These are phyloP conservation scores for Pseudogymnoascus sp. DNA, from an alignment of 2,329 filamentous ascomycete species.

Conservation along the genomic window DNA sequence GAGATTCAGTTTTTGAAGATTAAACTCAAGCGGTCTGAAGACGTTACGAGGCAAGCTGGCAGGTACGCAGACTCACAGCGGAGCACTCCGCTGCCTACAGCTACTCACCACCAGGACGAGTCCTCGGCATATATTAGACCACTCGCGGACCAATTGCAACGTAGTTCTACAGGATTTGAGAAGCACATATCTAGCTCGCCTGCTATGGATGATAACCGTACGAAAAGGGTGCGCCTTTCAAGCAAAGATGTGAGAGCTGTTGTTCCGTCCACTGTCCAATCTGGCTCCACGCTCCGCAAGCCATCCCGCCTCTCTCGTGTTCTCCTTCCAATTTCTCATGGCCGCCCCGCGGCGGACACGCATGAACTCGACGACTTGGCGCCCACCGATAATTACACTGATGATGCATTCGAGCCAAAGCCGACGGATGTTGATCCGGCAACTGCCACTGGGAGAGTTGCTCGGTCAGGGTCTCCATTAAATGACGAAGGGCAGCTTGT, in stretches of 20 bases:
- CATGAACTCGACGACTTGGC: background rate
- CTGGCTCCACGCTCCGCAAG: background rate
- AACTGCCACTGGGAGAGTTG: background rate
- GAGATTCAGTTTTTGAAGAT: conserved; percentile 18
- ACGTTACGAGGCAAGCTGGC: conserved; percentile 4
- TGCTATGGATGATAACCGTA: background rate
- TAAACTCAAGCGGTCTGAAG: conserved; percentile 15
- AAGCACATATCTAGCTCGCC: background rate
- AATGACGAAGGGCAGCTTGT: background rate
- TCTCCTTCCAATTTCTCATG: background rate
- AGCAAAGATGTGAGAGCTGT: background rate
- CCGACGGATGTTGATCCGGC: too few species aligned
- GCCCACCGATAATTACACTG: background rate
- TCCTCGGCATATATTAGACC: background rate
- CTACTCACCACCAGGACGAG: background rate
- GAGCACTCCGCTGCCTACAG: background rate
- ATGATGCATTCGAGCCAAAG: background rate
- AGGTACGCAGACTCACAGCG: background rate
- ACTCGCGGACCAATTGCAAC: background rate
- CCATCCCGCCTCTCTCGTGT: conserved; percentile 2
- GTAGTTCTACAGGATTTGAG: background rate
- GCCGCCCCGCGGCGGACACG: background rate
- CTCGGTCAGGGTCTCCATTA: background rate
- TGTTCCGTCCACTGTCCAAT: background rate
- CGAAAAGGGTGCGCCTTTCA: background rate